Percentiles rank a stretch among this genome's conserved stretches.
phyloP scores from a whole-genome alignment of 768 basidiomycete genomes.

The Tricholoma saponaceum region DNA sequence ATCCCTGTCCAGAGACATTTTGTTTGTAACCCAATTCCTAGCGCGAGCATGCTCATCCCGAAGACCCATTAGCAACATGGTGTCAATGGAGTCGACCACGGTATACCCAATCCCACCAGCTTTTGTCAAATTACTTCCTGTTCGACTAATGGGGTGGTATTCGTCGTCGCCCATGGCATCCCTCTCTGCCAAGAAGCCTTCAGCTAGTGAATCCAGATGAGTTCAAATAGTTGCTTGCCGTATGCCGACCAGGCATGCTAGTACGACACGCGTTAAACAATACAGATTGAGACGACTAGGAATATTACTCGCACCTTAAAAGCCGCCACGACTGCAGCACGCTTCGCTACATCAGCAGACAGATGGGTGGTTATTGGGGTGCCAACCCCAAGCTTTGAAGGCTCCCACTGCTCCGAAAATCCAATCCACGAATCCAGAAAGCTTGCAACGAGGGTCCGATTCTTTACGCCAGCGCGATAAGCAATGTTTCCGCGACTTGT shows the following conservation, averaged over 20 bases:
- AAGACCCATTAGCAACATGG: slow-evolving; percentile 82
- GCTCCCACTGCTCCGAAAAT: slow-evolving; percentile 35
- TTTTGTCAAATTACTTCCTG: slow-evolving; percentile 72
- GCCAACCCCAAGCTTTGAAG: slow-evolving; percentile 6
- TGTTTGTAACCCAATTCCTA: slow-evolving; percentile 67
- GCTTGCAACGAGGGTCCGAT: slow-evolving; percentile 15
- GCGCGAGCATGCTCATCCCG: slow-evolving; percentile 75
- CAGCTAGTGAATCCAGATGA: not conserved
- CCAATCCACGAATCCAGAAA: slow-evolving; percentile 36
- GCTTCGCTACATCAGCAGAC: slow-evolving; percentile 55
- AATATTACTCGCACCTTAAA: slow-evolving; percentile 56
- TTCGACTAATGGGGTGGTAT: slow-evolving; percentile 78
- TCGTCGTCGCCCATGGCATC: slow-evolving; percentile 93
- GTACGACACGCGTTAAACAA: slow-evolving; percentile 11
- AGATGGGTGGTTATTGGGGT: slow-evolving; percentile 21
- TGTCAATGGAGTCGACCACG: slow-evolving; percentile 85
- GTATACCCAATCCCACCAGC: slow-evolving; percentile 87
- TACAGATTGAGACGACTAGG: not conserved
- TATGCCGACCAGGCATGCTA: slow-evolving; percentile 90
- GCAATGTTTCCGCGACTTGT: not conserved
- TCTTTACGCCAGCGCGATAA: slow-evolving; percentile 1
- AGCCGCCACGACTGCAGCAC: slow-evolving; percentile 70
- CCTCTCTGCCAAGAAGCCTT: slow-evolving; percentile 46
- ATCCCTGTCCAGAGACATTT: slow-evolving; percentile 73
- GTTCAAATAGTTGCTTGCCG: slow-evolving; percentile 39